Base-by-base conservation (phyloP, 2,329 filamentous ascomycete genomes). In the Diaporthe ampelina region DNA sequence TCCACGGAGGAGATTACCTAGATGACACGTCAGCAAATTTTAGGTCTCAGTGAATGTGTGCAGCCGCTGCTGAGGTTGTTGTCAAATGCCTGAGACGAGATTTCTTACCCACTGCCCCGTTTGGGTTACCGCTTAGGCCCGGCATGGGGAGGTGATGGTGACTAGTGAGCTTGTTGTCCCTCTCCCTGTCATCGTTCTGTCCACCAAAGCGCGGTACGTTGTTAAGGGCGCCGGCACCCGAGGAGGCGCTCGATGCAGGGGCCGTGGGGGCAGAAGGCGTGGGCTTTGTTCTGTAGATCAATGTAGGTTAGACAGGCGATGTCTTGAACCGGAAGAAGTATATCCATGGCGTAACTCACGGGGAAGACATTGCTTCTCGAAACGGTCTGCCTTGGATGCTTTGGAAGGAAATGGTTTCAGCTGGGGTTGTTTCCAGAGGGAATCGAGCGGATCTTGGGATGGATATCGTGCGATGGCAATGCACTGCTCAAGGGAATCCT, bases 1-100 rank as follows among this genome's bases (percentile, higher is more conserved):
- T 15, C 90, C 90, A 81, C 87, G 88, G 76, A 91, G 86, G 45
- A 91, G 86, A 77, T 86, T 84, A 72, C 88, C 88, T 89, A 69
- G 2, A 40, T 54, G 13, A 10, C 57, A 19, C 9, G 19, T 40
- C 40, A 40, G 73, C 61, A 17, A 67, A 59, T 21, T 17, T 19
- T 26, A 29, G 9, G 6, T 15, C 11, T 29, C 63, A 26, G 24
- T 21, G 17, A 17, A 19, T 29, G 43, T 2, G 24, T 5, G 8
- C 7, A 11, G 24, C 21, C n/a, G 4, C 29, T 13, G 10, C 26
- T 3, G 11, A 29, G 13, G 2, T 9, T 37, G 21, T 24, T 52
- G 17, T 7, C 7, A 45, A 19, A 10, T 9, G 7, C 10, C 15
- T 11, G 50, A 4, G 10, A 24, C n/a, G 35, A 26, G 35, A 15